Conservation (phyloP, 2,329 filamentous ascomycete genomes). For the Pleoardoris graminearum region DNA sequence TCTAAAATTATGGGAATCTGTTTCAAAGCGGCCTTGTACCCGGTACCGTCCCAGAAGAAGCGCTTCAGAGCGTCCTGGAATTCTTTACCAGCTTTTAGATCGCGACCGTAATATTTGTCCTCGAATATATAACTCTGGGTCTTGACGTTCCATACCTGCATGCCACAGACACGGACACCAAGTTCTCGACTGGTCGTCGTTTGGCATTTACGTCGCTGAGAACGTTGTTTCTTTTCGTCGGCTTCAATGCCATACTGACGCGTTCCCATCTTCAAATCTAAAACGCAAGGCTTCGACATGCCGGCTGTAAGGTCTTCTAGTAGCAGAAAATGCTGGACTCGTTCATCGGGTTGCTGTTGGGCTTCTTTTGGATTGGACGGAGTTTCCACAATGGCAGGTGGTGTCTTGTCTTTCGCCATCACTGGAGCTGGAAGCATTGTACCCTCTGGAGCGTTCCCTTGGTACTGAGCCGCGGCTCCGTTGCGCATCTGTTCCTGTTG, state of each 20-base stretch:
- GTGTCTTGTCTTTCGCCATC: conserved; percentile 17
- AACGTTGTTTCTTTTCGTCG: conserved; percentile 86
- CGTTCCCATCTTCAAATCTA: conserved; percentile 98
- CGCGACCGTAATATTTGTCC: conserved; percentile 95
- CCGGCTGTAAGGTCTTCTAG: conserved; percentile 94
- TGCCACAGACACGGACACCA: conserved; percentile 89
- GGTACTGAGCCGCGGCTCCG: not conserved
- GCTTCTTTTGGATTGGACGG: conserved; percentile 51
- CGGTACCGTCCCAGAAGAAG: conserved; percentile 89
- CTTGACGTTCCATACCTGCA: conserved; percentile 92
- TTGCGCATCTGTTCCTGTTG: conserved; percentile 9
- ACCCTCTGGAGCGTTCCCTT: conserved; percentile 17
- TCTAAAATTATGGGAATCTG: conserved; percentile 87
- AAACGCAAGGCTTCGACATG: conserved; percentile 94
- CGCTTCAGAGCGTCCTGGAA: conserved; percentile 86
- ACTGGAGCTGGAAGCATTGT: conserved; percentile 42
- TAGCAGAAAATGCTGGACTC: conserved; percentile 90
- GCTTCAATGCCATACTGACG: conserved; percentile 95
- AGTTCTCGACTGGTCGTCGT: conserved; percentile 89
- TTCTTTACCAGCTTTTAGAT: conserved; percentile 81
- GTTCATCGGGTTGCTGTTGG: conserved; percentile 54
- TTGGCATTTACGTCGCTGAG: conserved; percentile 89
- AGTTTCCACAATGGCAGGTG: conserved; percentile 14
- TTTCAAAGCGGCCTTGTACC: conserved; percentile 75
- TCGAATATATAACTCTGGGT: conserved; percentile 88